These are phyloP conservation scores for Catunica adiposa DNA, from an alignment of 2,329 filamentous ascomycete species.

Conservation along the genomic window DNA sequence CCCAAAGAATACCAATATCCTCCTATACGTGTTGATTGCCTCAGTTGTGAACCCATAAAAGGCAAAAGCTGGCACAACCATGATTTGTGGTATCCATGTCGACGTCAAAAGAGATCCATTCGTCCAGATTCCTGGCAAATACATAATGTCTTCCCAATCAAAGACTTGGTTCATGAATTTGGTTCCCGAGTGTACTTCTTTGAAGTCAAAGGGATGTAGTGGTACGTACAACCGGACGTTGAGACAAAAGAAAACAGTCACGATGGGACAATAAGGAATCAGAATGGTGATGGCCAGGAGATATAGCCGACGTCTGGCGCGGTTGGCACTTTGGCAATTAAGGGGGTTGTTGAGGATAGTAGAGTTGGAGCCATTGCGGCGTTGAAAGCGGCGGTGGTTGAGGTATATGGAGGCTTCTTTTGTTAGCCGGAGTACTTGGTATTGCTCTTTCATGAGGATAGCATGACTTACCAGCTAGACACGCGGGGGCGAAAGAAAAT, in stretches of 20 bases:
- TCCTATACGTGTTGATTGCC: constrained; percentile 33
- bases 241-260: constrained; percentile 24
- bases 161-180: constrained; percentile 18
- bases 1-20: constrained; percentile 24
- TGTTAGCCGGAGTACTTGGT: neutral
- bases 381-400: constrained; percentile 31
- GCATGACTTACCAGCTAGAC: constrained; percentile 31
- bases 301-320: constrained; percentile 37
- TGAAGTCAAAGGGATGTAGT: constrained; percentile 25
- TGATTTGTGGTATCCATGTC: constrained; percentile 32
- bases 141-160: constrained; percentile 33
- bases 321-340: constrained; percentile 20
- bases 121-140: constrained; percentile 25
- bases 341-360: constrained; percentile 8
- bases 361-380: constrained; percentile 25
- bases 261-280: constrained; percentile 33
- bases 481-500: constrained; percentile 27
- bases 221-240: constrained; percentile 24
- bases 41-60: constrained; percentile 42
- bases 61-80: constrained; percentile 31
- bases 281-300: constrained; percentile 37
- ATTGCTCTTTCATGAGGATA: constrained; percentile 5
- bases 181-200: constrained; percentile 23
- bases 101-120: constrained; percentile 29
- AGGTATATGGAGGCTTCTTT: constrained; percentile 29